Evolutionary conservation across 1,139 yeast species (phyloP), one percentile per base, ranked within the genome.

Genomic region (Yamadazyma oceani): DNA sequence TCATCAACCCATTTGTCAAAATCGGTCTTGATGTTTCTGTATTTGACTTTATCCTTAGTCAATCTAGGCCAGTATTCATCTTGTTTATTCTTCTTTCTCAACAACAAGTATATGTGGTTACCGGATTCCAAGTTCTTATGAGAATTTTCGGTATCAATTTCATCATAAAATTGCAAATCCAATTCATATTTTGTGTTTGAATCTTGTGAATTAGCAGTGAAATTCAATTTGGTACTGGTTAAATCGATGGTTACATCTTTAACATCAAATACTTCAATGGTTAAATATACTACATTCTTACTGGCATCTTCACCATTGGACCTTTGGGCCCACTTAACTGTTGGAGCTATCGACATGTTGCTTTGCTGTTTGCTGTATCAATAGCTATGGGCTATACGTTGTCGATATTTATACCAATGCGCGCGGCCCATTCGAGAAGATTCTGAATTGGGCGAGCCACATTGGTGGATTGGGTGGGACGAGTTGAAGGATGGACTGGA

Each of bases 1-100:
- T 88, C 95, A 58, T 88, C 96, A 32, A 85, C 94, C 98, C 98
- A 92, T 64, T 83, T 86, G 69, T 90, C 96, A 57, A 92, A 92
- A 60, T 92, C 98, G 12, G 98, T 92, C 71, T 87, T 85, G 60
- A 92, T 79, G 63, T 78, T 87, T 50, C 78, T 84, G 48, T 71
- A 75, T 58, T 76, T 85, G 51, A 73, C 71, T 67, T 81, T 85
- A 55, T 78, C 87, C 67, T 82, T 86, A 46, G 84, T 85, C 62
- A 85, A 75, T 62, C 95, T 80, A 58, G 90, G 97, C 98, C 97
- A 94, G 72, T 70, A 90, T 57, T 89, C 97, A 43, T 70, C 79
- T 53, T 77, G 64, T 35, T 73, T 58, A 45, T 69, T 73, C 65
- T 82, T 78, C 76, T 92, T 87, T 64, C 86, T 75, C 50, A 89